These are phyloP conservation scores for Pichia sp. DNA, from an alignment of 1,139 yeast genomes.

Conservation along the genomic window DNA sequence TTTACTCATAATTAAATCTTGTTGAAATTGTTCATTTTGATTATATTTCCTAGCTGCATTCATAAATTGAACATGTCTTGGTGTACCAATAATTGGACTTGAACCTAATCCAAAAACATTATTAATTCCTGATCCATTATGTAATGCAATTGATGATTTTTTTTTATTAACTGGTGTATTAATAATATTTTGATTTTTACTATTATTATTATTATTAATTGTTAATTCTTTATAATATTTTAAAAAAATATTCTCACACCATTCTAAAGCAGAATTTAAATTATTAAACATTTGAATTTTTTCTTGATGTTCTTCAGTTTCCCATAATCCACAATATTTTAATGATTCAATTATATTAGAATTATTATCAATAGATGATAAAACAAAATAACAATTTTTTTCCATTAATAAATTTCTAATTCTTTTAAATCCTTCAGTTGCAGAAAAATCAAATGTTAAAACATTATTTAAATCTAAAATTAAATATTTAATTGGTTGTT, in stretches of 20 bases:
- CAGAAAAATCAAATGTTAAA: conserved; percentile 77
- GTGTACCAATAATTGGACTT: conserved; percentile 42
- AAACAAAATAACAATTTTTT: conserved; percentile 62
- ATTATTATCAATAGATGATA: conserved; percentile 67
- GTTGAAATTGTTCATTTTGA: conserved; percentile 27
- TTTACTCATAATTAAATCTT: conserved; percentile 9
- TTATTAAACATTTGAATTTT: conserved; percentile 62
- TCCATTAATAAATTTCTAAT: conserved; percentile 73
- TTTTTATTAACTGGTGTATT: conserved; percentile 10
- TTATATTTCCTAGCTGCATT: conserved; percentile 52
- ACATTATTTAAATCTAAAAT: conserved; percentile 83
- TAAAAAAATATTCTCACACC: conserved; percentile 92
- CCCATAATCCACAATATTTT: conserved; percentile 69
- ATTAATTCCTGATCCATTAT: conserved; percentile 5
- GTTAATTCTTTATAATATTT: conserved; percentile 48
- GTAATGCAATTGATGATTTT: conserved; percentile 15
- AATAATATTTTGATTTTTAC: neutral
- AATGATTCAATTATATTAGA: conserved; percentile 57
- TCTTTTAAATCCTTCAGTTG: conserved; percentile 92
- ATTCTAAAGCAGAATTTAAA: conserved; percentile 83
- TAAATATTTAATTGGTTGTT: conserved; percentile 65
- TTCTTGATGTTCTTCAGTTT: conserved; percentile 34
- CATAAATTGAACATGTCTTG: conserved; percentile 54
- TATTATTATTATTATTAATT: neutral
- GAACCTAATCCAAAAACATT: neutral